Evolutionary conservation across 1,284 basidiomycete genomes (phyloP).

Genomic region (Cutaneotrichosporon dermatis): DNA sequence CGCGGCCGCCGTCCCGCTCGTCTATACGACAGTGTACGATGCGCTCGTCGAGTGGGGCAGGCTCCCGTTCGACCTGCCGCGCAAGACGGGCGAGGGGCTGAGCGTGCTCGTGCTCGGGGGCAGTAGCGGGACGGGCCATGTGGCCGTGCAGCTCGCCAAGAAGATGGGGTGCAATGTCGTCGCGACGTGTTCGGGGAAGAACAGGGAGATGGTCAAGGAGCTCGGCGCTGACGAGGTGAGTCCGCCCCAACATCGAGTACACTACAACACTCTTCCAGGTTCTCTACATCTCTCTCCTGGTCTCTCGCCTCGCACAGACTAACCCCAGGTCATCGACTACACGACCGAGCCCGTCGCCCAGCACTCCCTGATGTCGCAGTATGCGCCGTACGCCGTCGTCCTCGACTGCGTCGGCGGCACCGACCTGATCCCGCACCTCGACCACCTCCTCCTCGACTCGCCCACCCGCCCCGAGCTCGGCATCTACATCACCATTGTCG

Average conservation of each 20-base stretch:
- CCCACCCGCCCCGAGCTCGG: conserved; percentile 15
- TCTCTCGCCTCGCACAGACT: not conserved
- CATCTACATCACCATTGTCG: conserved; percentile 39
- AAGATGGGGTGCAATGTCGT: conserved; percentile 57
- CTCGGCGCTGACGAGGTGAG: conserved; percentile 49
- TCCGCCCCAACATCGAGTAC: too few species aligned
- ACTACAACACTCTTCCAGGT: too few species aligned
- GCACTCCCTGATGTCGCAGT: conserved; percentile 45
- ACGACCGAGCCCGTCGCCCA: conserved; percentile 53
- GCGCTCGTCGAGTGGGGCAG: conserved; percentile 51
- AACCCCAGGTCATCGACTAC: conserved; percentile 57
- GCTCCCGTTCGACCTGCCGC: conserved; percentile 25
- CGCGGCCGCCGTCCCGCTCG: conserved; percentile 59
- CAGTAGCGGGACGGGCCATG: conserved; percentile 59
- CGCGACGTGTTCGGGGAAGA: conserved; percentile 52
- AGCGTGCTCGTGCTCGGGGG: conserved; percentile 63
- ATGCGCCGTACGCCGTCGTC: conserved; percentile 41
- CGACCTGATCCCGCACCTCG: conserved; percentile 29
- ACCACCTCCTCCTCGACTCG: conserved; percentile 28
- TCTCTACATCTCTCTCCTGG: too few species aligned
- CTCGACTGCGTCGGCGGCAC: conserved; percentile 36
- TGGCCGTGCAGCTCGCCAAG: conserved; percentile 64
- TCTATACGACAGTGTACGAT: conserved; percentile 58
- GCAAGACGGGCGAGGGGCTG: not conserved
- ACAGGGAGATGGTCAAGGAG: conserved; percentile 51